Conservation (phyloP, 352 stramenopile genomes). For the Phytophthora citrophthora region DNA sequence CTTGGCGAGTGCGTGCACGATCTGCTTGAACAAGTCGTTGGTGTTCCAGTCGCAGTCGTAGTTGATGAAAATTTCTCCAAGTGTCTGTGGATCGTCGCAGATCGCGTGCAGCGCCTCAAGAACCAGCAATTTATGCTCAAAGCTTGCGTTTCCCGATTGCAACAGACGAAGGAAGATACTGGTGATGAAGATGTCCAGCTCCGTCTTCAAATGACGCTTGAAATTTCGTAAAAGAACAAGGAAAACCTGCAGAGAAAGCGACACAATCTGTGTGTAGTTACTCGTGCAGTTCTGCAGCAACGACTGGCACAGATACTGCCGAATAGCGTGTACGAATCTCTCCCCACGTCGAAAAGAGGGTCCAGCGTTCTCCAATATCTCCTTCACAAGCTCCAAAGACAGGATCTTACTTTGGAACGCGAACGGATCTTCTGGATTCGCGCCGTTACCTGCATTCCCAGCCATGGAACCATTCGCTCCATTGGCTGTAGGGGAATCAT, state of each 20-base stretch:
- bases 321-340: conserved; percentile 97
- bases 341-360: conserved; percentile 94
- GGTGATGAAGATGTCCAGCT: conserved; percentile 99
- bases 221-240: conserved; percentile 95
- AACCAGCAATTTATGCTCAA: conserved; percentile 98
- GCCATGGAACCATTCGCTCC: conserved; percentile 23
- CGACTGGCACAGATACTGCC: conserved; percentile 95
- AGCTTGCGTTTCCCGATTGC: conserved; percentile 97
- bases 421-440: conserved; percentile 87
- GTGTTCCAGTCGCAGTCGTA: conserved; percentile 99
- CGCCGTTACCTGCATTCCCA: conserved; percentile 34
- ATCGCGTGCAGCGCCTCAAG: conserved; percentile 97
- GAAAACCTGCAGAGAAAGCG: conserved; percentile 98
- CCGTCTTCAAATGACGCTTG: conserved; percentile 95
- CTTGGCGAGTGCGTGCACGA: conserved; percentile 96
- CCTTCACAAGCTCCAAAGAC: conserved; percentile 97
- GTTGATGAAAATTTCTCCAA: conserved; percentile 99
- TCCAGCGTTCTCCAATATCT: conserved; percentile 97
- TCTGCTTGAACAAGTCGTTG: conserved; percentile 98
- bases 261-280: conserved; percentile 96
- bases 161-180: conserved; percentile 98
- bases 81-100: conserved; percentile 93
- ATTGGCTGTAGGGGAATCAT: conserved; percentile 76
- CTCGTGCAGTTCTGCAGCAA: conserved; percentile 99
- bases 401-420: conserved; percentile 97